A percentile compares a stretch with the other conserved stretches of the same genome.
Conservation (phyloP, 176 grass and related monocot genomes). For the sorghum (Sorghum bicolor) region Sorghum_bicolor_NCBIv3 NC_012872.2:50687001-50687500, state of each 20-base stretch:
- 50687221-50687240: not conserved
- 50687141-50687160: not conserved
- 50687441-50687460: constrained; percentile 34
- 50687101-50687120: not conserved
- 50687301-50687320: not conserved
- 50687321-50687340: not conserved
- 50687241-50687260: not conserved
- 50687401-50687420: constrained; percentile 43
- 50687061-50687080: not conserved
- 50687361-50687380: constrained; percentile 11
- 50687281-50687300: not conserved
- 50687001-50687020: not conserved
- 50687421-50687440: constrained; percentile 46
- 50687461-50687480: constrained; percentile 38
- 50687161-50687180: not conserved
- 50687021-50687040: not conserved
- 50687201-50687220: not conserved
- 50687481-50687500: constrained; percentile 30
- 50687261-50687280: not conserved
- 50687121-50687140: not conserved
- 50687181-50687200: not conserved
- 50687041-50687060: not conserved
- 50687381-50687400: constrained; percentile 10
- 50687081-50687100: not conserved
- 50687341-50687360: constrained; percentile 20